A percentile compares a stretch with the other conserved stretches of the same genome.
Conservation (phyloP, 129 eudicot species). For the Glebionis coronaria region DNA sequence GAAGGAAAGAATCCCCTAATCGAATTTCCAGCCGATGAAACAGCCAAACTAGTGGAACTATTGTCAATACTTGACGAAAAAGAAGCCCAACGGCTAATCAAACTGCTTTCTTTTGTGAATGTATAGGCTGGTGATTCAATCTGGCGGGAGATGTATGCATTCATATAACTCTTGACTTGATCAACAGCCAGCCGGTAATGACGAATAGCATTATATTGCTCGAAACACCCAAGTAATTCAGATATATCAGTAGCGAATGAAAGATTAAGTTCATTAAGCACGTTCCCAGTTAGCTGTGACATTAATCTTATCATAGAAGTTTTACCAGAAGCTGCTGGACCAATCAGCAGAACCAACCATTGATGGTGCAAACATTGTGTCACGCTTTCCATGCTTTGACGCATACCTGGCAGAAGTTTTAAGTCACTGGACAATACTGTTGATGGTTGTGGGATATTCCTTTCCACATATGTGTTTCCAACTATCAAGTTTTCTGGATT, state of each 20-base stretch:
- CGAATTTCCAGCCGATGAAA: slow-evolving; percentile 39
- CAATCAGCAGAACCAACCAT: slow-evolving; percentile 87
- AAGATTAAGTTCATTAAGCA: slow-evolving; percentile 78
- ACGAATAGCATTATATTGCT: slow-evolving; percentile 85
- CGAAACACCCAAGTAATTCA: slow-evolving; percentile 92
- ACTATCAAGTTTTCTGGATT: slow-evolving; percentile 49
- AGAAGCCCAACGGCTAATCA: slow-evolving; percentile 49
- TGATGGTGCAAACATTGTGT: slow-evolving; percentile 64
- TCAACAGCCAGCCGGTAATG: slow-evolving; percentile 58
- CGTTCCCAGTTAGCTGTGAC: slow-evolving; percentile 79
- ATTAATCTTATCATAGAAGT: slow-evolving; percentile 79
- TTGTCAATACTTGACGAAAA: slow-evolving; percentile 51
- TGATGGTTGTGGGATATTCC: slow-evolving; percentile 43
- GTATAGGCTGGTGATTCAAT: background rate
- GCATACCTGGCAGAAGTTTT: slow-evolving; percentile 62
- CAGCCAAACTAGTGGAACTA: slow-evolving; percentile 26
- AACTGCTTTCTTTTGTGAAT: too few species aligned
- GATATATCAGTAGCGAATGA: slow-evolving; percentile 93
- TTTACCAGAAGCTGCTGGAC: slow-evolving; percentile 92
- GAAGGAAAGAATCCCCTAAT: slow-evolving; percentile 31
- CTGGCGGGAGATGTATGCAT: slow-evolving; percentile 47
- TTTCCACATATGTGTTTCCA: slow-evolving; percentile 48
- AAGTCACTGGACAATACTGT: slow-evolving; percentile 49
- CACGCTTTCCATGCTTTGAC: slow-evolving; percentile 74
- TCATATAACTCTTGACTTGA: slow-evolving; percentile 63